phyloP scores from a whole-genome alignment of 495 filamentous ascomycete species.

The Penicillium paradoxum region DNA sequence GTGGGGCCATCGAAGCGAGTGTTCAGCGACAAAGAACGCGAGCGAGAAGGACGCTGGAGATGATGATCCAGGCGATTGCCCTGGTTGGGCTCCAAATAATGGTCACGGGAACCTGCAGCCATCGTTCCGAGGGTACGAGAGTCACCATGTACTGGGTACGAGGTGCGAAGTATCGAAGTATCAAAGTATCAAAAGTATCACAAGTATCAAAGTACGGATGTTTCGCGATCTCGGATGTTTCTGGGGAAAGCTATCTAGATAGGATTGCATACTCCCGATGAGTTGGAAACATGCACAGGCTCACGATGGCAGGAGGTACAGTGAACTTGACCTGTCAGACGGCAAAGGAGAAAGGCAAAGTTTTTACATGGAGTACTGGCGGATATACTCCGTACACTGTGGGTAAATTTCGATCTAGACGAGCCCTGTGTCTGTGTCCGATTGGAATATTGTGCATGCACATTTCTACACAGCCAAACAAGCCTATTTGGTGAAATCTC shows the following conservation, averaged over 20 bases:
- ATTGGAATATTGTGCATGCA: background rate
- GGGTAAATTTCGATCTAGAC: constrained; percentile 5
- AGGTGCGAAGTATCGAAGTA: too few relatives aligned
- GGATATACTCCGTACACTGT: background rate
- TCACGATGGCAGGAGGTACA: background rate
- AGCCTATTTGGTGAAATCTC: too few relatives aligned
- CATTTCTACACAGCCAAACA: too few relatives aligned
- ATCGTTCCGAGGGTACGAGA: background rate
- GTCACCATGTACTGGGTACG: too few relatives aligned
- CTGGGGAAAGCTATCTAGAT: constrained; percentile 2
- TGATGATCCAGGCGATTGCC: background rate
- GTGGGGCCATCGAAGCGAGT: constrained; percentile 17
- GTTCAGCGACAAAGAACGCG: constrained; percentile 3
- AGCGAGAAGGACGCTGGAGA: background rate
- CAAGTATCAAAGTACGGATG: background rate
- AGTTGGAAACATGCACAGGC: background rate
- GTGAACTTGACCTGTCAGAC: constrained; percentile 4
- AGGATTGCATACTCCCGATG: background rate
- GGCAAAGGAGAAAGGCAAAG: background rate
- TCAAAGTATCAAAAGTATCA: too few relatives aligned
- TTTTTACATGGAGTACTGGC: background rate
- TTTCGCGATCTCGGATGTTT: background rate
- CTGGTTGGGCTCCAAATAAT: constrained; percentile 4
- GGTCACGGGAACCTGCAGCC: constrained; percentile 6
- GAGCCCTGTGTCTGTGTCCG: background rate